These are phyloP conservation scores for Tetradesmus lagerheimii DNA, from an alignment of 139 green algal genomes.

Conservation along the genomic window DNA sequence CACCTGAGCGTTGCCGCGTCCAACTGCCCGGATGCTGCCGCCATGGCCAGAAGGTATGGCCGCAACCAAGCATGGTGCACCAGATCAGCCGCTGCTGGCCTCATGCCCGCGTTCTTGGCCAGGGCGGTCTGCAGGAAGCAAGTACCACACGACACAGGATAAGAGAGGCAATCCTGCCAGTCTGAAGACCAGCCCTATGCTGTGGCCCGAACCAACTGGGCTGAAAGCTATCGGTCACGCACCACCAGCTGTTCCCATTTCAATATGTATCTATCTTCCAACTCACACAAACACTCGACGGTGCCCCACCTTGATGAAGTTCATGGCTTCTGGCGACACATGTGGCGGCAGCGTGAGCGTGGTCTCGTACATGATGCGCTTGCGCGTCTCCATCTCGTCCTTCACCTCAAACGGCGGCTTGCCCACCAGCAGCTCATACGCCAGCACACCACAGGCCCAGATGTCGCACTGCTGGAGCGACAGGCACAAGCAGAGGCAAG, in stretches of 20 bases:
- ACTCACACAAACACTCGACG: neutral
- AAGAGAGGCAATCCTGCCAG: too few species aligned
- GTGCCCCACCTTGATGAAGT: conserved; percentile 44
- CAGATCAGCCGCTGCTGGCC: conserved; percentile 31
- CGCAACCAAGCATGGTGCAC: conserved; percentile 42
- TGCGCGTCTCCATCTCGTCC: conserved; percentile 48
- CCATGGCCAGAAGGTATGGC: conserved; percentile 33
- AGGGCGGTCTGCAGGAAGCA: conserved; percentile 10
- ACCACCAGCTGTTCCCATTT: too few species aligned
- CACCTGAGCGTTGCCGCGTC: neutral
- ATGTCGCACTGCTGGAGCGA: conserved; percentile 46
- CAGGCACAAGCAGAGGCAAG: neutral
- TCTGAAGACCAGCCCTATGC: too few species aligned
- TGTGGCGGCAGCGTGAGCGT: conserved; percentile 42
- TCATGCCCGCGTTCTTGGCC: conserved; percentile 42
- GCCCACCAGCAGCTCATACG: conserved; percentile 69
- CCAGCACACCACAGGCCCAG: conserved; percentile 63
- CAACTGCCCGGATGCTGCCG: neutral
- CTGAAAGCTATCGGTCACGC: too few species aligned
- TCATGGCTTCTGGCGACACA: conserved; percentile 7
- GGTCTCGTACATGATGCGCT: conserved; percentile 48
- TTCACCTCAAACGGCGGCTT: conserved; percentile 66
- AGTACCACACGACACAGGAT: neutral
- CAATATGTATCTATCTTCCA: too few species aligned
- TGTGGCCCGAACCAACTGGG: too few species aligned